Conservation (phyloP, 176 grass and related monocot species). For the Hordeum vulgare region DNA sequence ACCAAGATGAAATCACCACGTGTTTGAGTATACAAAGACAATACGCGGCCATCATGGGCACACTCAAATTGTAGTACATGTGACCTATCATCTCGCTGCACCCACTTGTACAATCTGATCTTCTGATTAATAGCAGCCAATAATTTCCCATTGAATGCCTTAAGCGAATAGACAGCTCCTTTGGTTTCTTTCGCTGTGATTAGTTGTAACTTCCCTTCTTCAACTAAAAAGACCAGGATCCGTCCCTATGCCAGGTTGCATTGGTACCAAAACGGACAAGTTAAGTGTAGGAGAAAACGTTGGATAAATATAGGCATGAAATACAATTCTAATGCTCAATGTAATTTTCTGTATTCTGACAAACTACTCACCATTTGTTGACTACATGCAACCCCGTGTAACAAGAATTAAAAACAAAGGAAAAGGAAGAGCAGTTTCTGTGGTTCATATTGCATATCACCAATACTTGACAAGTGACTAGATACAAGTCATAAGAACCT, state of each 20-base stretch:
- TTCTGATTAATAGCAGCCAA: constrained; percentile 63
- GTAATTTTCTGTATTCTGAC: background rate
- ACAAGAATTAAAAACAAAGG: background rate
- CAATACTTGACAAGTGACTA: background rate
- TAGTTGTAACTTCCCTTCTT: constrained; percentile 46
- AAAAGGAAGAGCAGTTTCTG: background rate
- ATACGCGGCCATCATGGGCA: constrained; percentile 39
- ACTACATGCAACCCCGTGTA: background rate
- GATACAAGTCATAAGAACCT: background rate
- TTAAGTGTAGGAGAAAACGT: background rate
- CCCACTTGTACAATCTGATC: constrained; percentile 53
- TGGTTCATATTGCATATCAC: background rate
- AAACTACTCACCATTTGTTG: background rate
- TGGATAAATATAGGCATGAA: background rate
- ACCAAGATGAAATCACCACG: constrained; percentile 91
- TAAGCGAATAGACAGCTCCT: constrained; percentile 53
- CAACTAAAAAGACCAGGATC: constrained; percentile 56
- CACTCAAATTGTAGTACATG: constrained; percentile 48
- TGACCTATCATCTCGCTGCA: constrained; percentile 38
- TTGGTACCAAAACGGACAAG: background rate
- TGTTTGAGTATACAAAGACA: constrained; percentile 58
- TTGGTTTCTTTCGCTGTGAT: constrained; percentile 63
- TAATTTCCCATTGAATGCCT: constrained; percentile 66
- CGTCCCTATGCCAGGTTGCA: constrained; percentile 32
- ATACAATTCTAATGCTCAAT: background rate